These are phyloP conservation scores for Phylloporus scabripes DNA, from an alignment of 768 basidiomycete species.

Conservation along the genomic window DNA sequence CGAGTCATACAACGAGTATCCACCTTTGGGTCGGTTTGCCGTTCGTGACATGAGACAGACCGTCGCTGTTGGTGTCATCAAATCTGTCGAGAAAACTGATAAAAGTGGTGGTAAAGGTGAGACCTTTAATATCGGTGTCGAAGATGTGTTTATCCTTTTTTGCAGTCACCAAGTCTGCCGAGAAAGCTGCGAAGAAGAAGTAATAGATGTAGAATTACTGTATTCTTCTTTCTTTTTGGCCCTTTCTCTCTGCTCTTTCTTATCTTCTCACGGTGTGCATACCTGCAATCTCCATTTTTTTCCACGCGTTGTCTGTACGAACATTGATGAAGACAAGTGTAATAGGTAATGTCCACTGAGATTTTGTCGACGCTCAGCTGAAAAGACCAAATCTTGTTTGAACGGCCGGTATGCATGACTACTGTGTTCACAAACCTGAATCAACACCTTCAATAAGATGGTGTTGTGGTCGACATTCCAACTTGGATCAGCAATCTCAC, in stretches of 20 bases:
- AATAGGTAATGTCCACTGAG: constrained; percentile 17
- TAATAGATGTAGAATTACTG: constrained; percentile 73
- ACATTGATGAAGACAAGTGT: constrained; percentile 37
- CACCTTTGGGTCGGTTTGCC: constrained; percentile 98
- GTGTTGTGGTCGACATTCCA: no score
- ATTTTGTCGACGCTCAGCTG: no score
- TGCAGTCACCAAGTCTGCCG: constrained; percentile 87
- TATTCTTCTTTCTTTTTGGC: constrained; percentile 50
- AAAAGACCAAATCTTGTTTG: no score
- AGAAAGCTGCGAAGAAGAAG: constrained; percentile 96
- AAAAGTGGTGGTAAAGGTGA: constrained; percentile 82
- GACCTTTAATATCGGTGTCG: constrained; percentile 15
- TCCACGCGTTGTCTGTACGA: constrained; percentile 44
- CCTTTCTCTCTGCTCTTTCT: constrained; percentile 35
- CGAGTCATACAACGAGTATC: constrained; percentile 94
- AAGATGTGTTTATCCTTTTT: constrained; percentile 12
- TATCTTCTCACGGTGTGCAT: constrained; percentile 27
- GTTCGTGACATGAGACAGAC: constrained; percentile 99
- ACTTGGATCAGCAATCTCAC: constrained; percentile 8
- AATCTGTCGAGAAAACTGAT: constrained; percentile 93
- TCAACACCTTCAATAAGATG: no score
- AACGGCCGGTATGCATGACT: no score
- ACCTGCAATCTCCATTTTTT: constrained; percentile 33
- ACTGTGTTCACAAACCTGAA: no score
- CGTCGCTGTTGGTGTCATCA: constrained; percentile 98